Base-by-base conservation (phyloP, 352 stramenopile genomes). In the Bremia lactucae region DNA sequence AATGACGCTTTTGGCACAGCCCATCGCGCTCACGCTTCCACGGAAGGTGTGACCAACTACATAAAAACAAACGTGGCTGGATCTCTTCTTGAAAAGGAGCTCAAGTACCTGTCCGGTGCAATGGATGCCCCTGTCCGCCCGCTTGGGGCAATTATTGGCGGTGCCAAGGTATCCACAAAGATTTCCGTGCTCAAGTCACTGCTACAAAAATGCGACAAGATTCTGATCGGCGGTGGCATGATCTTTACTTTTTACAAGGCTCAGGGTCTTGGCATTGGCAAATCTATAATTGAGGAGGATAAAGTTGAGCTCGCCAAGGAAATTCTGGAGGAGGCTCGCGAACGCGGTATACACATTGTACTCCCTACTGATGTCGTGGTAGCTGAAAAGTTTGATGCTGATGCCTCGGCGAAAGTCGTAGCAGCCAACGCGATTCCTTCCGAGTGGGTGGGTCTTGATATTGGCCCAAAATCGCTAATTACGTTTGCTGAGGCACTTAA, bases 1-100 rank as follows among this genome's bases (percentile, higher is more conserved):
- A 99, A 99, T 64, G 95, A 99, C 65, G 95, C 95, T 6, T 99
- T 99, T 62, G 95, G 95, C 42, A 97, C 94, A 23, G 95, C 95
- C 33, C 95, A 99, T 67, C 91, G 95, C 50, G 95, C 95, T 23
- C 95, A 99, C 53, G 91, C 90, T 13, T 98, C 93, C n/a, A 98
- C 94, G 0, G 94, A 95, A 53, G 95, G 95, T 53, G 91, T 98
- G 15, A 96, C 94, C 36, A 94, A 97, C 60, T 95, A 91, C 75
- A 81, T 98, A 29, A 53, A 82, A 31, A 92, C 81, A 7, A 95
- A 74, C 36, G 94, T 97, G 29, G 92, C 82, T 37, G 95, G 95
- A 40, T 97, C 97, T 59, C 70, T 98, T 36, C 86, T 98, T 58
- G 91, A 97, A 46, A 98, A 98, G 77, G 95, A 98, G 70, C 83